These are phyloP conservation scores for Umbellularia californica DNA, from an alignment of 164 flowering plant species.

Conservation along the genomic window DNA sequence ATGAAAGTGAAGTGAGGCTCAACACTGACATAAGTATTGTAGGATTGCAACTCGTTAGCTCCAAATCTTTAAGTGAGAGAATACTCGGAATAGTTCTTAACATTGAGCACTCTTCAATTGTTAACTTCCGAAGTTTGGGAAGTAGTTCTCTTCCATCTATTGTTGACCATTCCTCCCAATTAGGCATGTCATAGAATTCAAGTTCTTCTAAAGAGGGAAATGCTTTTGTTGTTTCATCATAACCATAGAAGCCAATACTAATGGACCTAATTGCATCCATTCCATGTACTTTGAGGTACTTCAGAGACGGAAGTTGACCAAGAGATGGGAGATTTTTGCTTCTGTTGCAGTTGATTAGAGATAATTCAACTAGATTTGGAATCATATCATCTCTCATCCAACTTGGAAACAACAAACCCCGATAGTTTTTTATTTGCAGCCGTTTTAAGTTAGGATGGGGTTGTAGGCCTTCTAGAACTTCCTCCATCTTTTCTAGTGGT, in stretches of 20 bases:
- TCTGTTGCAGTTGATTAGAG: constrained; percentile 17
- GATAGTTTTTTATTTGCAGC: background rate
- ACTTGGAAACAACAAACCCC: background rate
- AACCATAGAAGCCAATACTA: constrained; percentile 4
- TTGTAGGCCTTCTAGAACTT: constrained; percentile 2
- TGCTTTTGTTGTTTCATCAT: background rate
- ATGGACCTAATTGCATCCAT: constrained; percentile 13
- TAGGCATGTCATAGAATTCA: background rate
- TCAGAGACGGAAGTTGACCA: constrained; percentile 13
- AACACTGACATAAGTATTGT: constrained; percentile 2
- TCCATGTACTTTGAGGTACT: background rate
- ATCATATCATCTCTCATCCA: background rate
- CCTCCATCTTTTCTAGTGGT: background rate
- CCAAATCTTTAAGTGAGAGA: constrained; percentile 10
- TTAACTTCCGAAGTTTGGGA: constrained; percentile 7
- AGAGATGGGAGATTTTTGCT: constrained; percentile 16
- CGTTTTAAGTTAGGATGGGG: background rate
- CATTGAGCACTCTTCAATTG: constrained; percentile 7
- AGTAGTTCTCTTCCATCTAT: background rate
- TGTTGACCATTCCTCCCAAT: constrained; percentile 15
- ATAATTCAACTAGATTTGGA: constrained; percentile 6
- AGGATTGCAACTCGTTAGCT: background rate
- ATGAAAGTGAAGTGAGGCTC: constrained; percentile 10
- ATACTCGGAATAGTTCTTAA: constrained; percentile 6
- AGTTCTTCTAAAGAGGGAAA: constrained; percentile 14